phyloP scores from a whole-genome alignment of 2,329 filamentous ascomycete species.

The Trematosphaeria pertusa region DNA sequence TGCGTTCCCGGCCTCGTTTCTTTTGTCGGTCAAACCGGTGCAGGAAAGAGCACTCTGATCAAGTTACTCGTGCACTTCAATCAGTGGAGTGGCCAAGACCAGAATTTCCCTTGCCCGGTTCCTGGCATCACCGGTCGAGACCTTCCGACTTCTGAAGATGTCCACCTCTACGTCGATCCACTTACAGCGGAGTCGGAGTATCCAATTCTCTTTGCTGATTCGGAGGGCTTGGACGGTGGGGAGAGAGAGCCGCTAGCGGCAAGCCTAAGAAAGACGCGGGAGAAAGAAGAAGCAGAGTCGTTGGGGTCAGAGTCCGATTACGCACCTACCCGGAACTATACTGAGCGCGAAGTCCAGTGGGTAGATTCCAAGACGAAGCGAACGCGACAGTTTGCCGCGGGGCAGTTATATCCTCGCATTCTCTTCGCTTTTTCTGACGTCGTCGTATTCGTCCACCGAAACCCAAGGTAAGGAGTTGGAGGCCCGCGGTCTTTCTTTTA shows the following conservation, averaged over 20 bases:
- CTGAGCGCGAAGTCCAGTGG: constrained; percentile 22
- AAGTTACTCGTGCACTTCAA: constrained; percentile 56
- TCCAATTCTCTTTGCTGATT: constrained; percentile 60
- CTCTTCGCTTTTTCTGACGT: constrained; percentile 55
- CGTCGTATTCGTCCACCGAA: constrained; percentile 52
- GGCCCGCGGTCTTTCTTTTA: neutral
- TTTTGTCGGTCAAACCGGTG: constrained; percentile 56
- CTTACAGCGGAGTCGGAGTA: constrained; percentile 45
- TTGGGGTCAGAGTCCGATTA: constrained; percentile 15
- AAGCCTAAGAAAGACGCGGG: constrained; percentile 48
- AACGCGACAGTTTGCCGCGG: constrained; percentile 48
- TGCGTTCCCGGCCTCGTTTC: constrained; percentile 49
- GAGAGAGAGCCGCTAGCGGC: constrained; percentile 48
- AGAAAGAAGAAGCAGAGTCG: constrained; percentile 9
- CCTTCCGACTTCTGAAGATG: constrained; percentile 26
- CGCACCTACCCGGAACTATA: constrained; percentile 53
- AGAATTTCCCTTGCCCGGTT: constrained; percentile 30
- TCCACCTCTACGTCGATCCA: constrained; percentile 59
- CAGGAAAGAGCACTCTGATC: constrained; percentile 60
- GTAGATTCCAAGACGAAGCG: constrained; percentile 19
- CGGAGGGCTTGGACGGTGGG: constrained; percentile 60
- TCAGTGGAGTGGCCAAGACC: constrained; percentile 28
- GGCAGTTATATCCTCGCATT: constrained; percentile 49
- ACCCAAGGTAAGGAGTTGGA: constrained; percentile 44
- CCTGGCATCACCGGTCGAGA: constrained; percentile 12